Base-by-base conservation (phyloP, 2,329 filamentous ascomycete species). In the Rhexocercosporidium sp. region DNA sequence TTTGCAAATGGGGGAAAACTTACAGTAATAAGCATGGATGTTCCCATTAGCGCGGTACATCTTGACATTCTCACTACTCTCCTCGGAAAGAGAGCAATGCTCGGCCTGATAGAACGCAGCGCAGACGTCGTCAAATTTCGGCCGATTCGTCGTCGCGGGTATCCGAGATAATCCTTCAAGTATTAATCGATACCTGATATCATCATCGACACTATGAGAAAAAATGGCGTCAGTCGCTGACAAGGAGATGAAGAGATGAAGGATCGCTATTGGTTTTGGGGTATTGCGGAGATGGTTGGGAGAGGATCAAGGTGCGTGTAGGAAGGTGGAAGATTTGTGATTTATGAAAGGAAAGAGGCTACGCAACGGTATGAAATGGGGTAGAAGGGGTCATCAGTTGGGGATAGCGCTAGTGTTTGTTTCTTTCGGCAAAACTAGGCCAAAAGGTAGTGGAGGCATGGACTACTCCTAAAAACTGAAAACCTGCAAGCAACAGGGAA, bases 11-110 rank as follows among this genome's bases (percentile, higher is more conserved):
- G 16, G 44, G 44, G 3, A 16, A 31, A 31, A 60, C 54, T 22
- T 37, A 56, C 54, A 65, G 31, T 53, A 65, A n/a, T 65, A 65
- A 14, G 46, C 54, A 22, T 46, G 49, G 20, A 60, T 60, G 25
- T 65, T 53, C 27, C 46, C 60, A 7, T 60, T 54, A 0, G 63
- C 25, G 11, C 27, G 27, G 20, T 37, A 59, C 25, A 20, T 20
- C 31, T 27, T 65, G 16, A 51, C 44, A 18, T 49, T 9, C 4
- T 6, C 11, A 25, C 27, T 59, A 22, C n/a, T n/a, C 22, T n/a
- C 25, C 41, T 16, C 14, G 39, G 39, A n/a, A 16, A 9, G 12
- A 16, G 12, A 18, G 20, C 44, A 47, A 22, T 47, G 16, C 44
- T 47, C n/a, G 7, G 44, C 44, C 44, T 47, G 44, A 47, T 47